These are phyloP conservation scores for Ilex asprella DNA, from an alignment of 257 asterid species.

Conservation along the genomic window DNA sequence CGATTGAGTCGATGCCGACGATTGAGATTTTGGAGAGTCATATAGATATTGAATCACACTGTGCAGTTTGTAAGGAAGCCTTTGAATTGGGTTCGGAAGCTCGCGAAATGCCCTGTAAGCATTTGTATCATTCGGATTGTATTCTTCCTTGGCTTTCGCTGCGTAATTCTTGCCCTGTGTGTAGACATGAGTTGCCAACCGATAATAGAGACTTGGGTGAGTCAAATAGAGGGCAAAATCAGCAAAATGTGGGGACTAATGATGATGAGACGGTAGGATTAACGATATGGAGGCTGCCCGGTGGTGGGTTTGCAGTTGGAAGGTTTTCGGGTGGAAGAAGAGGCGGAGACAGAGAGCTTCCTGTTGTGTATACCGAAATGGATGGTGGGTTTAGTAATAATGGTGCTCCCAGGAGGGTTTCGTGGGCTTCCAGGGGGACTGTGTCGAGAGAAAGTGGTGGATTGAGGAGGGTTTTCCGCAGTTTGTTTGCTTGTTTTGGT, in stretches of 20 bases:
- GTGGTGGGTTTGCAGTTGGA: no score
- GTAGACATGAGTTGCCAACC: not conserved
- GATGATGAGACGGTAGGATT: not conserved
- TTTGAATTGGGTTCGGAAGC: not conserved
- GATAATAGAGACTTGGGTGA: not conserved
- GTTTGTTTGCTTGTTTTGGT: not conserved
- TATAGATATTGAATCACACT: conserved; percentile 42
- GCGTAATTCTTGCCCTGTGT: not conserved
- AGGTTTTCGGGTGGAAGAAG: not conserved
- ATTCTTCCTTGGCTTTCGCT: not conserved
- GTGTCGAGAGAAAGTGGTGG: not conserved
- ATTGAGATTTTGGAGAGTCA: conserved; percentile 23
- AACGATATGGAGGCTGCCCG: no score
- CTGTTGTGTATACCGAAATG: not conserved
- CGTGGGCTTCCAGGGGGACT: not conserved
- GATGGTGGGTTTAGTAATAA: not conserved
- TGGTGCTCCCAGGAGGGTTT: not conserved
- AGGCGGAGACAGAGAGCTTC: not conserved
- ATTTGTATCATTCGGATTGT: not conserved
- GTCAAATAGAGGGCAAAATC: not conserved
- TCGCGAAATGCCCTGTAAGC: not conserved
- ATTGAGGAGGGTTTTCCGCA: not conserved
- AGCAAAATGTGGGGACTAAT: no score
- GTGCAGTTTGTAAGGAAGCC: conserved; percentile 52
- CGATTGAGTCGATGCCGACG: not conserved